Evolutionary conservation across 768 basidiomycete species (phyloP).

Genomic region (Mycena floridula): DNA sequence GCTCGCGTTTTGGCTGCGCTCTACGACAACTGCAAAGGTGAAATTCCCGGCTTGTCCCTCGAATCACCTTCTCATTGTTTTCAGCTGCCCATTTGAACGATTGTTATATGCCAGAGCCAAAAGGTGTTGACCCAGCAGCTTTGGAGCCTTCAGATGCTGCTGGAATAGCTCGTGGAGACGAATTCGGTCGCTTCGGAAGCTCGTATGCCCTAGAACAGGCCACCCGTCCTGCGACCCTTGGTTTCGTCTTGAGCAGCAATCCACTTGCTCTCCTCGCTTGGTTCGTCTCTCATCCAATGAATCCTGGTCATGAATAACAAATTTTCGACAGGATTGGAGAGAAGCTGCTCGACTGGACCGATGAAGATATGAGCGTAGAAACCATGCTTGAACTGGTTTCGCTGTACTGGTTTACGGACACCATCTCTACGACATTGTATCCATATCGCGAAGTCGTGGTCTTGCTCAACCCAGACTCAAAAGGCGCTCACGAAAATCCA

Average conservation of each 20-base stretch:
- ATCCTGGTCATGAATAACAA: not conserved
- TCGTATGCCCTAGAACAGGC: not conserved
- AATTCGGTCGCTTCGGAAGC: not conserved
- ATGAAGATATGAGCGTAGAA: conserved; percentile 12
- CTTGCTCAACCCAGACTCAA: not conserved
- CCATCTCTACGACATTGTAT: conserved; percentile 15
- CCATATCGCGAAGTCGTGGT: conserved; percentile 13
- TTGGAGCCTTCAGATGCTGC: not conserved
- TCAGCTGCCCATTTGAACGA: not conserved
- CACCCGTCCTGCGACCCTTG: not conserved
- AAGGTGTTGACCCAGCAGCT: not conserved
- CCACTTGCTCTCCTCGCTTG: conserved; percentile 83
- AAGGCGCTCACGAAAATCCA: not conserved
- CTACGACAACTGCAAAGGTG: conserved; percentile 9
- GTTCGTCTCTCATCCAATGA: conserved; percentile 51
- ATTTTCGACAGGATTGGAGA: not conserved
- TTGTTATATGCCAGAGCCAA: not conserved
- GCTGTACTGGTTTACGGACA: conserved; percentile 20
- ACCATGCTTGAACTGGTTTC: conserved; percentile 17
- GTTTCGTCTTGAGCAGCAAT: conserved; percentile 89
- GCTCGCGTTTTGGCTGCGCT: conserved; percentile 9
- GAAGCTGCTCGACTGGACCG: not conserved
- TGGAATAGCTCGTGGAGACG: not conserved
- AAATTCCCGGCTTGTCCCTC: too few species aligned
- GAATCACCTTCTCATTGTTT: not conserved